Percentiles rank a stretch among this genome's conserved stretches.
Evolutionary conservation across 2,329 filamentous ascomycete species (phyloP).

Genomic region (Amylocarpus encephaloides): DNA sequence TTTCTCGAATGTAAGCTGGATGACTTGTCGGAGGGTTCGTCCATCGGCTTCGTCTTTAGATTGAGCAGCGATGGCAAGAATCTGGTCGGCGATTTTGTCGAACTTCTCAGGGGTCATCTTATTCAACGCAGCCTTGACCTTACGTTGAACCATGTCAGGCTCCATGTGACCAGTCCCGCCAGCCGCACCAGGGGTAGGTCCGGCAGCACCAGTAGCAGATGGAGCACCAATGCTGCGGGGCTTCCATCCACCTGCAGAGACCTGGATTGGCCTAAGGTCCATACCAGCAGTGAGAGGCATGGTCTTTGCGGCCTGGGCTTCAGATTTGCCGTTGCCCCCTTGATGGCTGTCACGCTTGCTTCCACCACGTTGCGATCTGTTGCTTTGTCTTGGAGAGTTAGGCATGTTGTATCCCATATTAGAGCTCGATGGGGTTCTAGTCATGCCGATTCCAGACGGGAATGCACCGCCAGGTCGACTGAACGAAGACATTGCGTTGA

Average conservation of each 20-base stretch:
- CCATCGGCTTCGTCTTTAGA: conserved; percentile 95
- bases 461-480: conserved; percentile 56
- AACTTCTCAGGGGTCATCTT: conserved; percentile 99
- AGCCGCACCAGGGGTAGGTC: conserved; percentile 39
- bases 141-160: conserved; percentile 90
- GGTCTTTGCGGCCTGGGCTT: conserved; percentile 68
- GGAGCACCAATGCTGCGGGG: conserved; percentile 59
- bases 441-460: conserved; percentile 56
- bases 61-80: conserved; percentile 84
- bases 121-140: conserved; percentile 97
- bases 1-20: conserved; percentile 98
- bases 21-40: conserved; percentile 91
- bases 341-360: conserved; percentile 55
- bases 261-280: conserved; percentile 73
- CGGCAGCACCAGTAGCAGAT: conserved; percentile 34
- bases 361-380: conserved; percentile 54
- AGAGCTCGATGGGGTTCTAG: conserved; percentile 56
- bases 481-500: conserved; percentile 54
- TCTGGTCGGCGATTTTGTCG: conserved; percentile 89
- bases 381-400: conserved; percentile 61
- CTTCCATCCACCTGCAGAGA: conserved; percentile 80
- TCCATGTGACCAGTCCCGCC: conserved; percentile 58
- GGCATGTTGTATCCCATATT: conserved; percentile 51
- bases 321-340: conserved; percentile 40
- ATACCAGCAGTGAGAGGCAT: conserved; percentile 86